These are phyloP conservation scores for Apiotrichum laibachii DNA, from an alignment of 1,284 basidiomycete genomes.

Conservation along the genomic window DNA sequence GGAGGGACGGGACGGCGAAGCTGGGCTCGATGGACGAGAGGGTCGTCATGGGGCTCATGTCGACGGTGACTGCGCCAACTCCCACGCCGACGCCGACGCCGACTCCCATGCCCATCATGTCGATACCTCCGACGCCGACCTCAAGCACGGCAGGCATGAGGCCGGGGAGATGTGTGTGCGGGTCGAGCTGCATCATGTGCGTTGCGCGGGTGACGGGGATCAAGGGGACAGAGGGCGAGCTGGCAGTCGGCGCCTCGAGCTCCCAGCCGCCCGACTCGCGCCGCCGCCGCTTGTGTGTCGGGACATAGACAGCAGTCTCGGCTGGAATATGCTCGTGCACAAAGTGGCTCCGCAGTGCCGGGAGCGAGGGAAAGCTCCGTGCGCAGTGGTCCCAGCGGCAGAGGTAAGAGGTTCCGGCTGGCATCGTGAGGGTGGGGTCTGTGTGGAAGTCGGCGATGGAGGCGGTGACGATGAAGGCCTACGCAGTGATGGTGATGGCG, in stretches of 20 bases:
- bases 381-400: constrained; percentile 23
- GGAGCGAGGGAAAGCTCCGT: constrained; percentile 5
- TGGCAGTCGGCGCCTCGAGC: constrained; percentile 3
- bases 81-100: no score
- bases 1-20: constrained; percentile 1
- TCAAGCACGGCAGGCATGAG: neutral
- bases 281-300: constrained; percentile 12
- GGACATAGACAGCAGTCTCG: constrained; percentile 16
- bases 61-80: neutral
- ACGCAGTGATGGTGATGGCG: neutral
- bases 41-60: neutral
- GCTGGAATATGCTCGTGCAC: constrained; percentile 12
- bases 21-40: neutral
- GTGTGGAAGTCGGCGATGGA: neutral
- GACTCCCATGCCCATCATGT: no score
- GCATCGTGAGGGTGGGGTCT: neutral
- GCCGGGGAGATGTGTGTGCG: no score
- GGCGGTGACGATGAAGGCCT: neutral
- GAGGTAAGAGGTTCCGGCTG: constrained; percentile 2
- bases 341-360: constrained; percentile 11
- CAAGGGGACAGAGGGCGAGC: no score
- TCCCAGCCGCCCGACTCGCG: constrained; percentile 16
- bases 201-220: no score
- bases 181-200: no score
- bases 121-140: neutral